Base-by-base conservation (phyloP, 2,329 filamentous ascomycete genomes). In the Periglandula ipomoeae region DNA sequence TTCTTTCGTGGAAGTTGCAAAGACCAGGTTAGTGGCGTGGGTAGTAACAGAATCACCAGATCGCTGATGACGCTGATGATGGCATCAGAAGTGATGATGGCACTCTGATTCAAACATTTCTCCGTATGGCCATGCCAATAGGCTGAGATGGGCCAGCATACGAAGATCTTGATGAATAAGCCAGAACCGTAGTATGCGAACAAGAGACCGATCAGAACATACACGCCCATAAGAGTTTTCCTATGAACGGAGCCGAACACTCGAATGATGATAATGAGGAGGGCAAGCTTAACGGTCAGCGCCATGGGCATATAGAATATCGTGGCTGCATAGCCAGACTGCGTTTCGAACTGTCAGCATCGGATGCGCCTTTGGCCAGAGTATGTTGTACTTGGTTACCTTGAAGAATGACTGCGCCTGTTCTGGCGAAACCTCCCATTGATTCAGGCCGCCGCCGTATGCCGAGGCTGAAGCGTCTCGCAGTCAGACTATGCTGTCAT, bases 281-380 rank as follows among this genome's bases (percentile, higher is more conserved):
- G 63, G 17, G 63, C 57, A n/a, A 70, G 65, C 47, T 72, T 72
- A n/a, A 69, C 68, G 8, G 65, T 58, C 40, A 66, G 61, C 13
- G 70, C 66, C 56, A 69, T 71, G 15, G 70, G 70, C 0, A 67
- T 67, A 53, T 73, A 73, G 54, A 72, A 65, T 47, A 73, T 63
- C 19, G 69, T 70, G 5, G 66, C 68, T 9, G 67, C 66, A 47
- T 72, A 73, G 41, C 65, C 59, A 11, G 61, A 62, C 66, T 71
- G 27, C 24, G 15, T n/a, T 15, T 24, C 8, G 20, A 13, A 6
- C 20, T 3, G 27, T 32, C 10, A 32, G 27, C 22, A 3, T 44
- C 30, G 13, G 22, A 10, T 10, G n/a, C n/a, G n/a, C n/a, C n/a
- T n/a, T n/a, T n/a, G n/a, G n/a, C n/a, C n/a, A n/a, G n/a, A n/a